phyloP scores from a whole-genome alignment of 148 eudicot species.

The Amaranthus hypochondriacus region DNA sequence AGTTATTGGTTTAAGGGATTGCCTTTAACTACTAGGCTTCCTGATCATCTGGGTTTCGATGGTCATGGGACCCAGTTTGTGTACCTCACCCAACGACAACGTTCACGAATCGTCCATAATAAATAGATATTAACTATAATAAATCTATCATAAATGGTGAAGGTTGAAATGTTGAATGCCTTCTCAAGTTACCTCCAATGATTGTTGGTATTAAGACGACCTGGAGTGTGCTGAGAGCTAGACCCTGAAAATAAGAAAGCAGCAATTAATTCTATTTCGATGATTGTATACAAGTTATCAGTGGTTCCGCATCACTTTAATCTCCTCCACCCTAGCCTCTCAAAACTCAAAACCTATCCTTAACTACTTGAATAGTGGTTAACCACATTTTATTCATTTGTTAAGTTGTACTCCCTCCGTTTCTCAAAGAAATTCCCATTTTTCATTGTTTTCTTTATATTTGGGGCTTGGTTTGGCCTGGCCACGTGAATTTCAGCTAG shows the following conservation, averaged over 20 bases:
- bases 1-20: no score
- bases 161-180: constrained; percentile 16
- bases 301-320: neutral
- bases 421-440: neutral
- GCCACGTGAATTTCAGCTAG: neutral
- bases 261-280: neutral
- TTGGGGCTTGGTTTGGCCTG: neutral
- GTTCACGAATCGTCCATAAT: neutral
- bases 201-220: constrained; percentile 92
- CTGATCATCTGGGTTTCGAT: neutral
- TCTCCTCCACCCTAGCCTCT: neutral
- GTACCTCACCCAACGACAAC: neutral
- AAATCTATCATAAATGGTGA: neutral
- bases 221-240: constrained; percentile 97
- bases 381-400: neutral
- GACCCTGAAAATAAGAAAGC: constrained; percentile 54
- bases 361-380: neutral
- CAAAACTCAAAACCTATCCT: neutral
- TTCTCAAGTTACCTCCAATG: constrained; percentile 63
- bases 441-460: neutral
- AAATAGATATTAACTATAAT: neutral
- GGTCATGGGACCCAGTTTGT: neutral
- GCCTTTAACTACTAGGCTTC: no score
- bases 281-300: neutral
- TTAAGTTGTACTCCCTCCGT: neutral